Base-by-base conservation (phyloP, 257 asterid genomes). In the Fraxinus anomala region DNA sequence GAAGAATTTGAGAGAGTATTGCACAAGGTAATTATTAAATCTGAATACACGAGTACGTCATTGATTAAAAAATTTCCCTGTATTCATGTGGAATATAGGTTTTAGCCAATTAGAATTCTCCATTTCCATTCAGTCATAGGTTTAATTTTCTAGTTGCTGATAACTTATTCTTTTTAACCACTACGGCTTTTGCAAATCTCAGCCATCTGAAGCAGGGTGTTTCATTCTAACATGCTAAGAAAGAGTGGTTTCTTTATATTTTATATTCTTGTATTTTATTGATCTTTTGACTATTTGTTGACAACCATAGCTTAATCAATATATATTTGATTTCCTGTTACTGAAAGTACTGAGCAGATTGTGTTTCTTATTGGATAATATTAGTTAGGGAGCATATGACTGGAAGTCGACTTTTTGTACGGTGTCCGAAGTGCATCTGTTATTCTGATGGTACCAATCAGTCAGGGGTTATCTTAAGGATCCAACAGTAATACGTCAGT, bases 1-100 rank as follows among this genome's bases (percentile, higher is more conserved):
- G 86, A 81, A 87, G 90, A 42, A 42, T 83, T 76, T 30, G 77
- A 75, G 86, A 76, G 84, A 74, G 81, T 54, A 73, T 79, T 81
- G 83, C 84, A 73, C 34, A 85, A 84, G 86, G 86, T 86, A 86
- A 77, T 42, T 73, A 33, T 70, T 54, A 49, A 76, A 84, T 77
- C 79, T 77, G 72, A 66, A 77, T 77, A 70, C 74, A 66, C 80
- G 61, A 80, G 70, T 73, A 36, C 73, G 68, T 71, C 68, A 49
- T 69, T 74, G 78, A 78, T 80, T 59, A 69, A 71, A 23, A 78
- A 67, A 73, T 23, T 79, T 72, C 69, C 72, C 21, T 70, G 44
- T 66, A 59, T 40, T 79, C 42, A 24, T 74, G 72, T 73, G 56
- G 74, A 73, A 68, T 72, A 49, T 49, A 16, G 59, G 59, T 13